A percentile compares a stretch with the other conserved stretches of the same genome.
Evolutionary conservation across 1,139 yeast species (phyloP).

Genomic region (Pichia sp.): DNA sequence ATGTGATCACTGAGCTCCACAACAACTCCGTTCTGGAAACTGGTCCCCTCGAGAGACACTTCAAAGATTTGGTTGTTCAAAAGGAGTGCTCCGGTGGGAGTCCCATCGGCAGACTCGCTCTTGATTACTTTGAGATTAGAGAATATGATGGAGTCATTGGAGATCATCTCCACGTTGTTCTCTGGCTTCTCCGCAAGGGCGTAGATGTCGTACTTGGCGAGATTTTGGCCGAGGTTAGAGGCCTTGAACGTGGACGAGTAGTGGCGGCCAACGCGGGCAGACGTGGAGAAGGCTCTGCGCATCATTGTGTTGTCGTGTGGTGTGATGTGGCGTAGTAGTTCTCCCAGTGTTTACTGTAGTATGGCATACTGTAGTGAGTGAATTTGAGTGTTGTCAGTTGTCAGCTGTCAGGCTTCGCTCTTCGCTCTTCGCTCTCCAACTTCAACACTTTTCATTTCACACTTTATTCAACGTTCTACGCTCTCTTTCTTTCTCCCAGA

Average conservation of each 20-base stretch:
- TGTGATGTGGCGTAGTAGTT: too few relatives aligned
- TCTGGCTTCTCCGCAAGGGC: slow-evolving; percentile 31
- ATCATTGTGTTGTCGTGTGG: too few relatives aligned
- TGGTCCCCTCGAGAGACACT: slow-evolving; percentile 36
- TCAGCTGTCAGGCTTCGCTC: too few relatives aligned
- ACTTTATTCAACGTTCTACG: too few relatives aligned
- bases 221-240: slow-evolving; percentile 27
- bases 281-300: slow-evolving; percentile 11
- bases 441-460: too few relatives aligned
- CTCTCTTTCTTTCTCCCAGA: too few relatives aligned
- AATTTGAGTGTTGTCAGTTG: not conserved
- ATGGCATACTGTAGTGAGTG: not conserved
- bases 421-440: too few relatives aligned
- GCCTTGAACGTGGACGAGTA: slow-evolving; percentile 24
- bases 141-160: slow-evolving; percentile 39
- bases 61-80: slow-evolving; percentile 60
- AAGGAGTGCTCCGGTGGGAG: slow-evolving; percentile 48
- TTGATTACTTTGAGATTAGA: slow-evolving; percentile 36
- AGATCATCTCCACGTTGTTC: slow-evolving; percentile 40
- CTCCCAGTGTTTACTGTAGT: not conserved
- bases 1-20: slow-evolving; percentile 27
- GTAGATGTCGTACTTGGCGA: slow-evolving; percentile 32
- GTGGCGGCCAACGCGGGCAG: slow-evolving; percentile 12
- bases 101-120: slow-evolving; percentile 41
- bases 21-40: slow-evolving; percentile 26